Evolutionary conservation across 2,329 filamentous ascomycete species (phyloP).

Genomic region (Pseudocercospora eumusae): DNA sequence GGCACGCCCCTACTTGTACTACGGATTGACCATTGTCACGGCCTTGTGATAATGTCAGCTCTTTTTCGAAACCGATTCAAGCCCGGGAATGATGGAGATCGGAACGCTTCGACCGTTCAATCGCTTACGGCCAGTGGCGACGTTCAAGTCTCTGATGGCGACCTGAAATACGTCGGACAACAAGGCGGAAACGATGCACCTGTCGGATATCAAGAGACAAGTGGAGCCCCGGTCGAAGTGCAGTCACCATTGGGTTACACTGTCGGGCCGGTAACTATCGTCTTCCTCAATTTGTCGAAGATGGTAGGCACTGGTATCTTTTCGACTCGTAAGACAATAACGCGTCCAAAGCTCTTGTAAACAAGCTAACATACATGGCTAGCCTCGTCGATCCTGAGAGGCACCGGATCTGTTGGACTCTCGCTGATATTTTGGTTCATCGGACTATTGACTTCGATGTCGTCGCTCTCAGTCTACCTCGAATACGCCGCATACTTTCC

Average conservation of each 20-base stretch:
- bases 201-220: constrained; percentile 61
- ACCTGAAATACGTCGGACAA: constrained; percentile 47
- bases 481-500: constrained; percentile 67
- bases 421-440: constrained; percentile 66
- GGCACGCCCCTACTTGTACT: neutral
- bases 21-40: neutral
- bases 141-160: constrained; percentile 40
- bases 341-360: neutral
- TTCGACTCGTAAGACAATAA: constrained; percentile 51
- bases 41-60: constrained; percentile 15
- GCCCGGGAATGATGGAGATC: constrained; percentile 8
- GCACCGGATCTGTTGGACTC: constrained; percentile 64
- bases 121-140: constrained; percentile 22
- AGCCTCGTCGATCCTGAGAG: constrained; percentile 57
- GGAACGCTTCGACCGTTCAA: constrained; percentile 14
- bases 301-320: constrained; percentile 58
- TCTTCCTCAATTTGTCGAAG: constrained; percentile 63
- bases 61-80: constrained; percentile 22
- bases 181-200: constrained; percentile 54
- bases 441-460: constrained; percentile 57
- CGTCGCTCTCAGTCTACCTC: constrained; percentile 61
- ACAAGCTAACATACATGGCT: neutral
- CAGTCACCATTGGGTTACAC: constrained; percentile 61
- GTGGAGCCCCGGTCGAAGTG: constrained; percentile 62
- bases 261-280: constrained; percentile 57